Conservation (phyloP, 495 filamentous ascomycete species). For the Neurospora sp. region DNA sequence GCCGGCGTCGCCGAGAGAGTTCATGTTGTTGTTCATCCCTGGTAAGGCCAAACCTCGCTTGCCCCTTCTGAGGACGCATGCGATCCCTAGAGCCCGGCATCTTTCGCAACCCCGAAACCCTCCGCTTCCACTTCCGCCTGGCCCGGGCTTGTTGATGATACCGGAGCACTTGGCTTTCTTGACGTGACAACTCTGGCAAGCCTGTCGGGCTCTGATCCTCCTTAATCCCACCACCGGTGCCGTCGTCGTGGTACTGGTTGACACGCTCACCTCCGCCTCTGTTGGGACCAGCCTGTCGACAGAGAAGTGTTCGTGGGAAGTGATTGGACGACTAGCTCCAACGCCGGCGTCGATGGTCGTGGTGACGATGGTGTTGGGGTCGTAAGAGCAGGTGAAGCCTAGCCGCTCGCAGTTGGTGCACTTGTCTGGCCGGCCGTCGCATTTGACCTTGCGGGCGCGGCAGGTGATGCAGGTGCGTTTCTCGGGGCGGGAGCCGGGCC, state of each 20-base stretch:
- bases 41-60: constrained; percentile 26
- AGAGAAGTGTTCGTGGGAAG: neutral
- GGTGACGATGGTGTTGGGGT: constrained; percentile 21
- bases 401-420: constrained; percentile 42
- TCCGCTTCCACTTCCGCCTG: neutral
- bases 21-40: neutral
- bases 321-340: neutral
- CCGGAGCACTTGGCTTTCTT: constrained; percentile 41
- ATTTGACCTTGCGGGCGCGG: constrained; percentile 40
- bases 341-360: neutral
- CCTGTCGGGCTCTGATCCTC: constrained; percentile 30
- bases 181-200: constrained; percentile 37
- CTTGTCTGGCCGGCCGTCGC: constrained; percentile 33
- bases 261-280: constrained; percentile 6
- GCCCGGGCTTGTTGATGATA: constrained; percentile 22
- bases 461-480: constrained; percentile 34
- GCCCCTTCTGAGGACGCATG: constrained; percentile 37
- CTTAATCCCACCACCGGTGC: neutral
- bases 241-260: constrained; percentile 17
- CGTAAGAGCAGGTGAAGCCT: constrained; percentile 39
- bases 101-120: constrained; percentile 23
- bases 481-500: neutral
- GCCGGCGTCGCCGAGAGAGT: neutral
- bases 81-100: constrained; percentile 35
- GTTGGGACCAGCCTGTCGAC: neutral